phyloP scores from a whole-genome alignment of 305 asterid genomes.

The Stenogyne calaminthoides region DNA sequence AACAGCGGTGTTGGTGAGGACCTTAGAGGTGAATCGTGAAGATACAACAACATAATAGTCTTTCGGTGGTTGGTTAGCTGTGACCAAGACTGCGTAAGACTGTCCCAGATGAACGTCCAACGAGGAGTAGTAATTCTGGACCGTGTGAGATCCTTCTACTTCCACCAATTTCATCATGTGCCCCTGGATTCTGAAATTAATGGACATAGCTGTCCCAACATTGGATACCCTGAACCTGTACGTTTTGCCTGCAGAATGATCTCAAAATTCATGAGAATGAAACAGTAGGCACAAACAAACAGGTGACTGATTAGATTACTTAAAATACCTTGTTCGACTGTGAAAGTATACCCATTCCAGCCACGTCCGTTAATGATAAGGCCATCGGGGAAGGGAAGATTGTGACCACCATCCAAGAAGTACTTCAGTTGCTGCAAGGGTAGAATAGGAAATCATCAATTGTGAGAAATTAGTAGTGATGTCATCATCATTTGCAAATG shows the following conservation, averaged over 20 bases:
- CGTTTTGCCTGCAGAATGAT: conserved; percentile 64
- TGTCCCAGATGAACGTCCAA: conserved; percentile 89
- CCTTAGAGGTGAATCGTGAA: conserved; percentile 70
- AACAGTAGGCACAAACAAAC: not conserved
- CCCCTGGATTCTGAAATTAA: conserved; percentile 89
- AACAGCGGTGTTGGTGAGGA: conserved; percentile 79
- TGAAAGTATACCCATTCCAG: conserved; percentile 85
- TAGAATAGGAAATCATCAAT: not conserved
- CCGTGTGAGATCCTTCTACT: conserved; percentile 96
- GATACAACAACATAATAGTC: conserved; percentile 86
- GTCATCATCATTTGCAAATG: not conserved
- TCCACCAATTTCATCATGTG: conserved; percentile 83
- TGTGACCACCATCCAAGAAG: conserved; percentile 73
- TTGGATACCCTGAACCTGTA: conserved; percentile 92
- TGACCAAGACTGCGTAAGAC: conserved; percentile 86
- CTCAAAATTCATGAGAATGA: conserved; percentile 1
- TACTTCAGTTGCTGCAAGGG: conserved; percentile 74
- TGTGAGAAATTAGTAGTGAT: conserved; percentile 15
- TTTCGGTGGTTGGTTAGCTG: conserved; percentile 75
- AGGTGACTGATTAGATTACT: not conserved
- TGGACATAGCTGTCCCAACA: conserved; percentile 72
- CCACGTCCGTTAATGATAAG: conserved; percentile 91
- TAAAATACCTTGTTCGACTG: conserved; percentile 69
- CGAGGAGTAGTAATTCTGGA: conserved; percentile 68
- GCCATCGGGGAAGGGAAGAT: conserved; percentile 92